Evolutionary conservation across 140 eudicot genomes (phyloP).

Genomic region (Anethum foeniculum): DNA sequence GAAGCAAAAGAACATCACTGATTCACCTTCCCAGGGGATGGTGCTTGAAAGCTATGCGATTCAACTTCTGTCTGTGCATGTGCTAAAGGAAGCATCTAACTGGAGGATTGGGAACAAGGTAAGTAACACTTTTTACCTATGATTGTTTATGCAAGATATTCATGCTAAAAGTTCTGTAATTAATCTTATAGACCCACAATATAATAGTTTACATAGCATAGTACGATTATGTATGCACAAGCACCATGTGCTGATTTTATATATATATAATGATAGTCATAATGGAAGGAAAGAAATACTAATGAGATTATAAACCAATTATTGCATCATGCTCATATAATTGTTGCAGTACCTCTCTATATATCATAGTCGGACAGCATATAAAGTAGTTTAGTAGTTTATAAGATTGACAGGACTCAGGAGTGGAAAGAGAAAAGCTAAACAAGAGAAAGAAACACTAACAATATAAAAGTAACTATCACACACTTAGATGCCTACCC

Average conservation of each 20-base stretch:
- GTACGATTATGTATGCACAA: not conserved
- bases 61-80: conserved; percentile 35
- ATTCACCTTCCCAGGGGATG: conserved; percentile 39
- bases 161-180: too few relatives aligned
- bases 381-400: not conserved
- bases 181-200: too few relatives aligned
- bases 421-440: not conserved
- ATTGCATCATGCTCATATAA: not conserved
- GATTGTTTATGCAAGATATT: conserved; percentile 4
- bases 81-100: conserved; percentile 22
- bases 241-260: not conserved
- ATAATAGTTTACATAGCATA: not conserved
- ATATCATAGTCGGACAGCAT: not conserved
- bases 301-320: not conserved
- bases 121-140: conserved; percentile 8
- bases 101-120: conserved; percentile 29
- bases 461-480: not conserved
- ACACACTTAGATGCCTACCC: not conserved
- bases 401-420: not conserved
- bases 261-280: not conserved
- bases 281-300: not conserved
- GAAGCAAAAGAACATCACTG: conserved; percentile 15
- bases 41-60: conserved; percentile 48
- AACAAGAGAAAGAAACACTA: not conserved
- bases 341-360: not conserved